Evolutionary conservation across 78 protist genomes (phyloP).

Genomic region (Polysphondylium violaceum): DNA sequence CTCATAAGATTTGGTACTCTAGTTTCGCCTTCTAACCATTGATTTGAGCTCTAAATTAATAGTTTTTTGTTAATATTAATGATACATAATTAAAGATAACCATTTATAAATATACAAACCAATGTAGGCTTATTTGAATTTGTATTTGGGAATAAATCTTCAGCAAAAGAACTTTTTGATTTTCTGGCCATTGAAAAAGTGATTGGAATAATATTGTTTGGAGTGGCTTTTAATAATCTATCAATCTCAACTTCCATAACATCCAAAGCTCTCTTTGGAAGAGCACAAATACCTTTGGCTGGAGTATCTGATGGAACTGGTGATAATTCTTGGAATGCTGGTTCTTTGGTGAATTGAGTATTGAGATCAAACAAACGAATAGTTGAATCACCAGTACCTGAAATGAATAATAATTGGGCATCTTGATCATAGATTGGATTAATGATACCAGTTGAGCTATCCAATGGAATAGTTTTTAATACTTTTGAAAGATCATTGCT

Average conservation of each 20-base stretch:
- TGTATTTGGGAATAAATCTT: conserved; percentile 75
- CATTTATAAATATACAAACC: not conserved
- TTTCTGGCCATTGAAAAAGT: conserved; percentile 66
- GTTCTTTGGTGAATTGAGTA: conserved; percentile 63
- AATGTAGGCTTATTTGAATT: conserved; percentile 36
- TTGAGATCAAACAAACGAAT: conserved; percentile 91
- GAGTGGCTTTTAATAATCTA: conserved; percentile 61
- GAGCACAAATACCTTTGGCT: conserved; percentile 85
- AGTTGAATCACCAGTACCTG: conserved; percentile 93
- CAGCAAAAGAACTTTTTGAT: conserved; percentile 46
- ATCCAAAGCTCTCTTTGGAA: conserved; percentile 93
- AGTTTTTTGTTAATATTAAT: not conserved
- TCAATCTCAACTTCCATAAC: conserved; percentile 82
- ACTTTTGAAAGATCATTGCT: conserved; percentile 62
- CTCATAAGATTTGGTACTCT: conserved; percentile 31
- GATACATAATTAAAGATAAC: no score
- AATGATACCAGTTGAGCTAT: conserved; percentile 89
- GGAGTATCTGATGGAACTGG: conserved; percentile 88
- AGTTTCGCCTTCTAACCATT: conserved; percentile 75
- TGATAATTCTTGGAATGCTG: conserved; percentile 60
- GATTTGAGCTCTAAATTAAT: not conserved
- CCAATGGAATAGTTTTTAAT: conserved; percentile 70
- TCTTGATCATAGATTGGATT: conserved; percentile 95
- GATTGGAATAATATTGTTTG: conserved; percentile 70
- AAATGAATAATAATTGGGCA: conserved; percentile 90